Percentiles rank a stretch among this genome's conserved stretches.
Evolutionary conservation across 2,329 filamentous ascomycete genomes (phyloP).

Genomic region (Nigrospora osmanthi): DNA sequence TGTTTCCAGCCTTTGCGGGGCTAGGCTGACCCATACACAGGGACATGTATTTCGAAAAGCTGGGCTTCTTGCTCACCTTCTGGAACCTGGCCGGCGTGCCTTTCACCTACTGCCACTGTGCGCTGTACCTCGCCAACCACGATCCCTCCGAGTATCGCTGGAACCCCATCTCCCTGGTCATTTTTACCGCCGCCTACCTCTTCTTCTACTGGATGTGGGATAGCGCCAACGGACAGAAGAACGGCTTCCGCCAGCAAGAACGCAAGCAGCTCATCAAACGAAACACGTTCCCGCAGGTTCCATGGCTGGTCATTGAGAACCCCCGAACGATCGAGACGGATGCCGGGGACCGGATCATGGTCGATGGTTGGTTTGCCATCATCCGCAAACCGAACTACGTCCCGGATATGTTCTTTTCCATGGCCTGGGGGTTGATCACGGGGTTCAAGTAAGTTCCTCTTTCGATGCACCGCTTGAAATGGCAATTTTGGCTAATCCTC

Average conservation of each 20-base stretch:
- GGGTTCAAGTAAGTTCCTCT: slow-evolving; percentile 26
- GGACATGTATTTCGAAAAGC: slow-evolving; percentile 95
- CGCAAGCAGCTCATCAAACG: slow-evolving; percentile 62
- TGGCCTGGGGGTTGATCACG: slow-evolving; percentile 41
- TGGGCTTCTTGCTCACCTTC: slow-evolving; percentile 96
- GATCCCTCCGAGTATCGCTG: slow-evolving; percentile 68
- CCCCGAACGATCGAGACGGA: slow-evolving; percentile 69
- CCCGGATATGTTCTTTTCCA: slow-evolving; percentile 39
- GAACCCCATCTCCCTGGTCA: slow-evolving; percentile 58
- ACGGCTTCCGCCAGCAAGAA: slow-evolving; percentile 77
- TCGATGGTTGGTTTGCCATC: slow-evolving; percentile 76
- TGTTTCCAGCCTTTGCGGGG: neutral
- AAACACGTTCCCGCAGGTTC: slow-evolving; percentile 79
- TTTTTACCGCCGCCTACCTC: slow-evolving; percentile 64
- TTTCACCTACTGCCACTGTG: slow-evolving; percentile 88
- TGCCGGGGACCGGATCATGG: slow-evolving; percentile 68
- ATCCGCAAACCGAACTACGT: slow-evolving; percentile 57
- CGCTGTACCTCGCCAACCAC: slow-evolving; percentile 81
- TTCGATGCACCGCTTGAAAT: neutral
- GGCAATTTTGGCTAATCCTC: neutral
- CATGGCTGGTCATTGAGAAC: slow-evolving; percentile 76
- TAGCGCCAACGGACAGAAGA: slow-evolving; percentile 88
- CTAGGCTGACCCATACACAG: neutral
- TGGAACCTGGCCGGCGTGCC: slow-evolving; percentile 93
- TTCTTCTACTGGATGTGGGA: slow-evolving; percentile 91